Percentiles rank a stretch among this genome's conserved stretches.
Evolutionary conservation across 2,329 filamentous ascomycete genomes (phyloP).

Genomic region (Phialophora expanda): DNA sequence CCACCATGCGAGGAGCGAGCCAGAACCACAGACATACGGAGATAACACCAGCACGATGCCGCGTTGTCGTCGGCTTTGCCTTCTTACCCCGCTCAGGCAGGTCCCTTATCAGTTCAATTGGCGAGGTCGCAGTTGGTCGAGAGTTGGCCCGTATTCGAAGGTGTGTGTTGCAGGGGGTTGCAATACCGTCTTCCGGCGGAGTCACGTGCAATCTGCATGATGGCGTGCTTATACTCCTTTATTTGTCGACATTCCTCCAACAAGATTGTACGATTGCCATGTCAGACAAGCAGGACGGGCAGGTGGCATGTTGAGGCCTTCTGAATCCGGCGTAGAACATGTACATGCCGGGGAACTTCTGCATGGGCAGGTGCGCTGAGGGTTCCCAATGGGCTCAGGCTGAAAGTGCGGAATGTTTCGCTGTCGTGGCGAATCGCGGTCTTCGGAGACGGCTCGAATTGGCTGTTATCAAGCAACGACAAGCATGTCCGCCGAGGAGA

Average conservation of each 20-base stretch:
- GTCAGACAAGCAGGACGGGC: neutral
- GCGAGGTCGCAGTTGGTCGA: neutral
- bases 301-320: neutral
- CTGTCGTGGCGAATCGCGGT: neutral
- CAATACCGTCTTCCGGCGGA: neutral
- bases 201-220: conserved; percentile 30
- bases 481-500: conserved; percentile 7
- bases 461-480: conserved; percentile 6
- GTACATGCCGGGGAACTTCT: neutral
- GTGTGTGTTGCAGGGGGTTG: neutral
- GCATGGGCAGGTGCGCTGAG: neutral
- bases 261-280: conserved; percentile 6
- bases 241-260: conserved; percentile 29
- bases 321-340: neutral
- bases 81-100: conserved; percentile 12
- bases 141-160: conserved; percentile 3
- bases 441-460: neutral
- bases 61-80: neutral
- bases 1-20: neutral
- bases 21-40: neutral
- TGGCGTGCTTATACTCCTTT: conserved; percentile 32
- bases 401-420: neutral
- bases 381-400: neutral
- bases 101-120: conserved; percentile 19
- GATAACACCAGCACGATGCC: neutral